Base-by-base conservation (phyloP, 345 rosid genomes). In the Trapa incisa region DNA sequence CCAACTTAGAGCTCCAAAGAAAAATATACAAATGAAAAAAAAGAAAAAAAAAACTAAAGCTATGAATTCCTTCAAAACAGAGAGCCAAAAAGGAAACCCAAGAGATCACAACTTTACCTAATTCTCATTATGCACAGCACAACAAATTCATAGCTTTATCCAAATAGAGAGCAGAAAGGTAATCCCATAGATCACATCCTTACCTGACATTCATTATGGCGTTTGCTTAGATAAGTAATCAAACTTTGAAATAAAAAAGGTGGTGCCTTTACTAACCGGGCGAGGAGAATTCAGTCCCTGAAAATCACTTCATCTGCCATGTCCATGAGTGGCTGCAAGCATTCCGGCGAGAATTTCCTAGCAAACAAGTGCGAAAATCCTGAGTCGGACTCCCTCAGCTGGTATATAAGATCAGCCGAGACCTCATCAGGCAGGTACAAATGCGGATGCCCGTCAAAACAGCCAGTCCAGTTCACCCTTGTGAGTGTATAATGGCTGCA, bases 391-490 rank as follows among this genome's bases (percentile, higher is more conserved):
- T 73, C 63, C 65, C 96, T 72, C 57, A 92, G 32, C 37, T 79
- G 57, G 10, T 71, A 72, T 42, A 89, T 75, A 17, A 92, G 77
- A 54, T 65, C 71, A 0, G 81, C 78, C 1, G 91, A 81, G 1
- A 92, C 73, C 65, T 87, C 98, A 2, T 62, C 66, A 0, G 84
- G 75, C 42, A 13, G 56, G 52, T 87, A 92, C 17, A 79, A 67
- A 53, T 80, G 80, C 0, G 98, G 96, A 65, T 92, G 98, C 14
- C 96, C 98, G 3, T 73, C 91, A 45, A 81, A 82, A 45, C 86
- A 78, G 39, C 72, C 95, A 0, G 96, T 85, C 96, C 98, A 92
- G 45, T 89, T 83, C 29, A 92, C 98, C 50, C 86, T 80, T 2
- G 96, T 92, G 43, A 92, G 82, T 0, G 96, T 84, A 71, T 80